A percentile compares a stretch with the other conserved stretches of the same genome.
Conservation (phyloP, 225 moss, liverwort and hornwort species). For the Thuidium tamariscinum region DNA sequence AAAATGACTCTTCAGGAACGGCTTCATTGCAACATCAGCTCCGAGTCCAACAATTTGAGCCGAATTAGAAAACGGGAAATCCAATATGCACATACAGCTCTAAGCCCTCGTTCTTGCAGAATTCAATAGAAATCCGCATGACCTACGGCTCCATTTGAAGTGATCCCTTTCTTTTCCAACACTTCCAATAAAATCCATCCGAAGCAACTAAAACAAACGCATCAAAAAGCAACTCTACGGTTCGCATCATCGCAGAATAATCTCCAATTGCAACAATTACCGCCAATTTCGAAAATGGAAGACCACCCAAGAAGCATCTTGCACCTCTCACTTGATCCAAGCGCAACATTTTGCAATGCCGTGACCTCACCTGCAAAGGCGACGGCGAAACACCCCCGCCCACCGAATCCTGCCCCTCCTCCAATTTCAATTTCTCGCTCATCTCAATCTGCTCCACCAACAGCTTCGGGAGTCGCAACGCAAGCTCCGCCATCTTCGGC, state of each 20-base stretch:
- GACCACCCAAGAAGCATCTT: not conserved
- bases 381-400: not conserved
- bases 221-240: not conserved
- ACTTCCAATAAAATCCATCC: not conserved
- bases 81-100: not conserved
- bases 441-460: constrained; percentile 5
- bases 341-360: not conserved
- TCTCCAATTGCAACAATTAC: not conserved
- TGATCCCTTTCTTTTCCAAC: not conserved
- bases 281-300: not conserved
- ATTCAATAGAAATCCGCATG: not conserved
- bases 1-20: not conserved
- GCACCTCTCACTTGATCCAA: not conserved
- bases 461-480: constrained; percentile 14
- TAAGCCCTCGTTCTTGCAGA: not conserved
- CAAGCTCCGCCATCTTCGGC: constrained; percentile 20
- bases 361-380: constrained; percentile 13
- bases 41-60: not conserved
- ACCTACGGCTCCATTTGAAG: not conserved
- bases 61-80: not conserved
- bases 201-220: not conserved
- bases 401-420: not conserved
- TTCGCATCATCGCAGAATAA: not conserved
- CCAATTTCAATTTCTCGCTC: not conserved
- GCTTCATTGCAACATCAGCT: not conserved